Evolutionary conservation across 75 land plant species (phyloP).

Genomic region (Cupressus sempervirens): DNA sequence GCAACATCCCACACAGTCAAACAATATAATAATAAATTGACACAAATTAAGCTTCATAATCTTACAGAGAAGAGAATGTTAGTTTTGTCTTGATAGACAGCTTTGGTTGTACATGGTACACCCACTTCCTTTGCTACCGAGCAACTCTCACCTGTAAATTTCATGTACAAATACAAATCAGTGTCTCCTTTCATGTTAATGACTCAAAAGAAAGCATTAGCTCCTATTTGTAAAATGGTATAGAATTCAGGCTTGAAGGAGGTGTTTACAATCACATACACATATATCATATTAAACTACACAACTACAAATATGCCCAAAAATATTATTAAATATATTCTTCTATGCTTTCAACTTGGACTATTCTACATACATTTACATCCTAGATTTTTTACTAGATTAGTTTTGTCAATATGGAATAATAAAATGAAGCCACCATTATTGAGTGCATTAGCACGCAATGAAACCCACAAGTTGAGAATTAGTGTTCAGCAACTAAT

Average conservation of each 20-base stretch:
- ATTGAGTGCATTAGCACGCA: background rate
- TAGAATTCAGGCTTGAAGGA: background rate
- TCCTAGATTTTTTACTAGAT: background rate
- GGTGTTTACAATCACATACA: background rate
- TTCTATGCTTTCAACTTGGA: background rate
- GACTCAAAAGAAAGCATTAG: background rate
- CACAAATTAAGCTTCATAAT: background rate
- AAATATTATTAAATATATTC: background rate
- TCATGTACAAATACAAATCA: background rate
- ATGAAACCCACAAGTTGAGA: background rate
- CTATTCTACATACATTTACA: background rate
- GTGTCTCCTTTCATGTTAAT: background rate
- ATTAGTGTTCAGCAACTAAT: background rate
- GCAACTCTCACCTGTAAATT: constrained; percentile 81
- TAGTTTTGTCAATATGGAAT: background rate
- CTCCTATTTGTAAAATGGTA: background rate
- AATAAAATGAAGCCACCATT: background rate
- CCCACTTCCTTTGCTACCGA: constrained; percentile 82
- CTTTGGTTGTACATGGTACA: constrained; percentile 46
- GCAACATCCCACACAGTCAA: background rate
- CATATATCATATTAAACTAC: background rate
- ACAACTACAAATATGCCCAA: no score
- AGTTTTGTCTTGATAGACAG: constrained; percentile 98
- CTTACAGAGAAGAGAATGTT: constrained; percentile 94
- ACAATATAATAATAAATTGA: background rate